phyloP scores from a whole-genome alignment of 306 rosid species.

The Argentina anserina region DNA sequence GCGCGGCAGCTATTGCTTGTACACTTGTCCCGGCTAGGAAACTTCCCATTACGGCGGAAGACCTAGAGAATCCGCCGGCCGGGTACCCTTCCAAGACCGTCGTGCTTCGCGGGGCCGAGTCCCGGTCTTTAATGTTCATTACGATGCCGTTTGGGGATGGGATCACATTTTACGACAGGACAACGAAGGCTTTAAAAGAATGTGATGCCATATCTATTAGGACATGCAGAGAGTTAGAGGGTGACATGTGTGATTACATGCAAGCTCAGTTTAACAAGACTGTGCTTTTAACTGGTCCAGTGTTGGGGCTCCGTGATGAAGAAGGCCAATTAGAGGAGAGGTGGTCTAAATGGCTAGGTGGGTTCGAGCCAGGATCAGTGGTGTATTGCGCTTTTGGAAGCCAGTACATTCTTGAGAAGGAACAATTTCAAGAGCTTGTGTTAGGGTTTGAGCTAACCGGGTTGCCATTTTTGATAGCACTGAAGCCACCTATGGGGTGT shows the following conservation, averaged over 20 bases:
- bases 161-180: constrained; percentile 32
- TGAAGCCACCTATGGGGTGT: constrained; percentile 46
- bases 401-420: constrained; percentile 36
- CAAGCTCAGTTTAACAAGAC: constrained; percentile 24
- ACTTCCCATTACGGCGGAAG: constrained; percentile 35
- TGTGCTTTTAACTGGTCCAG: constrained; percentile 42
- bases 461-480: constrained; percentile 41
- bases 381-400: constrained; percentile 64
- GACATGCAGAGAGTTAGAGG: constrained; percentile 49
- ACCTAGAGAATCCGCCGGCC: constrained; percentile 30
- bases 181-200: constrained; percentile 12
- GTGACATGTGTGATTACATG: constrained; percentile 38
- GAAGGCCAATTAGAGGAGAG: constrained; percentile 14
- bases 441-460: constrained; percentile 51
- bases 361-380: constrained; percentile 24
- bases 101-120: constrained; percentile 36
- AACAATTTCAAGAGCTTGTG: constrained; percentile 50
- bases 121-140: constrained; percentile 20
- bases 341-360: constrained; percentile 35
- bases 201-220: constrained; percentile 47
- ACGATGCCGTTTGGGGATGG: constrained; percentile 40
- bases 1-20: constrained; percentile 31
- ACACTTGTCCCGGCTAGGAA: constrained; percentile 26
- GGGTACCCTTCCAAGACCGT: constrained; percentile 53
- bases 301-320: constrained; percentile 3